These are phyloP conservation scores for Exophiala lecanii-corni DNA, from an alignment of 2,329 filamentous ascomycete genomes.

Conservation along the genomic window DNA sequence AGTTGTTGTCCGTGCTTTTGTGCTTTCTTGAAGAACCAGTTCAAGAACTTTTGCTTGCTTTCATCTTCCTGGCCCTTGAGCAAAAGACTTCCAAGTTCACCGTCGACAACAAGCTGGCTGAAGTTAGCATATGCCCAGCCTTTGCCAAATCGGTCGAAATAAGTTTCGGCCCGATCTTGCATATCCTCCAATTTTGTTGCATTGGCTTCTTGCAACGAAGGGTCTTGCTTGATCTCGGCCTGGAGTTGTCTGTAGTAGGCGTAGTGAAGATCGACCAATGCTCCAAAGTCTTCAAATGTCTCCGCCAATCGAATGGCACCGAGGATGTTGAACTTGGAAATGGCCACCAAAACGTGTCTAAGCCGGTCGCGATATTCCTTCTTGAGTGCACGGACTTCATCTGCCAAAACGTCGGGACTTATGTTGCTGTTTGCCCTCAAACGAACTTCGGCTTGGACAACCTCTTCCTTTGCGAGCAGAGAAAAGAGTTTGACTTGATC, in stretches of 20 bases:
- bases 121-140: constrained; percentile 67
- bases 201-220: constrained; percentile 16
- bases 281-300: constrained; percentile 58
- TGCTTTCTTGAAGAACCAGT: constrained; percentile 69
- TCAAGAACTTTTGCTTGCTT: constrained; percentile 66
- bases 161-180: constrained; percentile 38
- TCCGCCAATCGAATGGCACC: constrained; percentile 58
- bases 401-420: constrained; percentile 15
- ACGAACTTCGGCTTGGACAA: constrained; percentile 16
- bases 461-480: constrained; percentile 19
- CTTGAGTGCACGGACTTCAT: constrained; percentile 15
- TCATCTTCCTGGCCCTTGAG: constrained; percentile 50
- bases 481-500: constrained; percentile 20
- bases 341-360: constrained; percentile 13
- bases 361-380: constrained; percentile 15
- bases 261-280: constrained; percentile 47
- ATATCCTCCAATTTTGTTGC: constrained; percentile 32
- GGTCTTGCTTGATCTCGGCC: constrained; percentile 13
- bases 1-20: constrained; percentile 50
- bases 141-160: constrained; percentile 49
- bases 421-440: constrained; percentile 9
- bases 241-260: constrained; percentile 21
- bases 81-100: constrained; percentile 64
- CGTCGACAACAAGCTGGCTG: constrained; percentile 65
- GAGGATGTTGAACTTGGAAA: constrained; percentile 23